Base-by-base conservation (phyloP, 2,329 filamentous ascomycete species). In the Podosphaera leucotricha region DNA sequence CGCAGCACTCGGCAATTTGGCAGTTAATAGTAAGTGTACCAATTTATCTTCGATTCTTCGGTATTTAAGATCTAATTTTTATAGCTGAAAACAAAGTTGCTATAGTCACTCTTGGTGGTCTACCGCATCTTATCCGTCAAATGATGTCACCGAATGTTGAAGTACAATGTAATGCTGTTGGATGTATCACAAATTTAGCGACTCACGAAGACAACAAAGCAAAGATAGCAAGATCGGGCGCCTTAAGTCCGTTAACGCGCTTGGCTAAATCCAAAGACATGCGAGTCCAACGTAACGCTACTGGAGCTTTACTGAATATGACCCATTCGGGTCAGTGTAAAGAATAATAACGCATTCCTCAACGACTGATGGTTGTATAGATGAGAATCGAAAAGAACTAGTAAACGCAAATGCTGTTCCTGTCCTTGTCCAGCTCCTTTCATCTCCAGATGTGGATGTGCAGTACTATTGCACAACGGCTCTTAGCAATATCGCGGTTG, bases 401-500 rank as follows among this genome's bases (percentile, higher is more conserved):
- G 90, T 98, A 52, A 92, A 92, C 52, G 90, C 90, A 39, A 87
- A 87, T 49, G 90, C 90, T n/a, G 94, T 98, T 51, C 90, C 90
- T 4, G 87, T 98, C 7, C 75, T 98, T 21, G 90, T 98, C 36
- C 85, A 94, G 58, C 75, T 98, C 20, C 76, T 98, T 39, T 85
- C 83, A 7, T 95, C 90, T 21, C 67, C 79, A 46, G 90, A 98
- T 57, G 86, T 94, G 52, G 90, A 98, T 58, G 90, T 98, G 26
- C 90, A 98, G 64, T 98, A 98, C 64, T 98, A 98, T 64, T 98
- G 90, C 66, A 98, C 90, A 16, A 98, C 90, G 3, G 90, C 90
- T 11, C 72, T 98, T 46, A 95, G 87, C 69, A 98, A 98, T 61
- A 98, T 98, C 54, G 90, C 90, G 6, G 90, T 98, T 44, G 90